phyloP scores from a whole-genome alignment of 495 filamentous ascomycete genomes.

The Neurospora sublineolata region DNA sequence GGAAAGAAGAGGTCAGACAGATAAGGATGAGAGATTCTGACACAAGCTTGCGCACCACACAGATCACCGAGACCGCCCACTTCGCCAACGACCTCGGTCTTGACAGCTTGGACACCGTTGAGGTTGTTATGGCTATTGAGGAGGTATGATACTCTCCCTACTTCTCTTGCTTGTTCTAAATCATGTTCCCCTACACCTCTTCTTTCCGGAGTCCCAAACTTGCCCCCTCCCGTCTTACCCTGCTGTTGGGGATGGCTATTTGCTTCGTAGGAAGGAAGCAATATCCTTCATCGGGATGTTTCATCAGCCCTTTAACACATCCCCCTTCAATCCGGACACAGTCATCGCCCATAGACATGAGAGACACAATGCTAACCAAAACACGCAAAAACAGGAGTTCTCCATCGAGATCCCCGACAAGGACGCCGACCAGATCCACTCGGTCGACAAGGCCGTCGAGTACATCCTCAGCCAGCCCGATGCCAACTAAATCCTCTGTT shows the following conservation, averaged over 20 bases:
- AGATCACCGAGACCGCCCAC: slow-evolving; percentile 76
- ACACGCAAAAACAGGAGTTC: slow-evolving; percentile 63
- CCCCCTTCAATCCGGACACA: neutral
- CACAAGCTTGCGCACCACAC: neutral
- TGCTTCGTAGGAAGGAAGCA: neutral
- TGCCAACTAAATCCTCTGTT: slow-evolving; percentile 35
- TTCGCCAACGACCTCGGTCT: slow-evolving; percentile 93
- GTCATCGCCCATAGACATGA: neutral
- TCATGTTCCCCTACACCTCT: neutral
- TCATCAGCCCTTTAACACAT: neutral
- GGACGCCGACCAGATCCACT: slow-evolving; percentile 93
- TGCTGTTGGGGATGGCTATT: neutral
- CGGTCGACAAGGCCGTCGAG: slow-evolving; percentile 87
- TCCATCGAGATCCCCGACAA: slow-evolving; percentile 99
- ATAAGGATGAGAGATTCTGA: neutral
- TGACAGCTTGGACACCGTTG: slow-evolving; percentile 94
- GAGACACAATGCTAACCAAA: slow-evolving; percentile 8
- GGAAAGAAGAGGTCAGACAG: neutral
- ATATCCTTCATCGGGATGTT: neutral
- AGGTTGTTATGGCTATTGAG: slow-evolving; percentile 99
- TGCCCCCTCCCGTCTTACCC: neutral
- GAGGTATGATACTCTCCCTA: slow-evolving; percentile 52
- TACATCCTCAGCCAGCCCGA: slow-evolving; percentile 95
- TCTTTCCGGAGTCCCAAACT: neutral
- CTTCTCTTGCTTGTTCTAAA: neutral